Conservation (phyloP, 2,329 filamentous ascomycete species). For the Monilinia fructigena region DNA sequence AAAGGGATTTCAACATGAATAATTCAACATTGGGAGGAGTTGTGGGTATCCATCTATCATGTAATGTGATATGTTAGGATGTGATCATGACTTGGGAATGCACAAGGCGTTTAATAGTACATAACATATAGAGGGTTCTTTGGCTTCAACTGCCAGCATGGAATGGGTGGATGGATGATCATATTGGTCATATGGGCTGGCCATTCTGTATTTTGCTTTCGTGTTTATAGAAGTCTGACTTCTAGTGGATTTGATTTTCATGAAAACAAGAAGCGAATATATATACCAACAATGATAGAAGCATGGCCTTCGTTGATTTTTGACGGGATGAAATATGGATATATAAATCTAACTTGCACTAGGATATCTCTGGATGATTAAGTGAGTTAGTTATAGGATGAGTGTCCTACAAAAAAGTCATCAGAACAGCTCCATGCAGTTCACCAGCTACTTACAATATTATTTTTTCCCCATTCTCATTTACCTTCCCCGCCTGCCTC, state of each 20-base stretch:
- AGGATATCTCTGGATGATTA: too few relatives aligned
- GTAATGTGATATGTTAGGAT: conserved; percentile 16
- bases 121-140: conserved; percentile 16
- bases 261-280: neutral
- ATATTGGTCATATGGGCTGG: neutral
- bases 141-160: conserved; percentile 20
- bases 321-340: neutral
- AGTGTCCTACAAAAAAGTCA: too few relatives aligned
- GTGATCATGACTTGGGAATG: conserved; percentile 14
- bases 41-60: conserved; percentile 16
- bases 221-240: neutral
- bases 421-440: too few relatives aligned
- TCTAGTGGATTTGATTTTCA: neutral
- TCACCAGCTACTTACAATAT: too few relatives aligned
- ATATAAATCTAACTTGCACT: neutral
- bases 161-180: neutral
- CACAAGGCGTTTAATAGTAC: conserved; percentile 14
- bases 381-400: too few relatives aligned
- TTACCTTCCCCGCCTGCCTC: neutral
- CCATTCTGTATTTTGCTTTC: neutral
- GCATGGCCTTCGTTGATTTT: neutral
- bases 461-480: neutral
- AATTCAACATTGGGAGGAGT: conserved; percentile 24
- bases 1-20: conserved; percentile 22
- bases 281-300: neutral